Conservation (phyloP, 2,329 filamentous ascomycete species). For the Aciculosporium take region DNA sequence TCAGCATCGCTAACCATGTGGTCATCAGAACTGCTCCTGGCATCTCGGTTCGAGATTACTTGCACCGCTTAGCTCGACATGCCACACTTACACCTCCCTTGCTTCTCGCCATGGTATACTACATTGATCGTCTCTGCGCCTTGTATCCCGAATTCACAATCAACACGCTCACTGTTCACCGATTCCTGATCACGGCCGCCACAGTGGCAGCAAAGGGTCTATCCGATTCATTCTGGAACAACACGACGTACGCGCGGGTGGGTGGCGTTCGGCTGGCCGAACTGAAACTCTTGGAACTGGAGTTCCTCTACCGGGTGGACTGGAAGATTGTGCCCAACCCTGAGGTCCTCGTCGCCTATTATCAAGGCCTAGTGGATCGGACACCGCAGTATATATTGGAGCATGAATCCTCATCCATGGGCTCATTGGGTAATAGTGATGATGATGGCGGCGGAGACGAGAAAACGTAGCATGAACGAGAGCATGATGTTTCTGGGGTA, state of each 20-base stretch:
- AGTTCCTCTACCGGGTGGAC: conserved; percentile 82
- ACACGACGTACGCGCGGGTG: conserved; percentile 86
- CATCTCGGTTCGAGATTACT: conserved; percentile 88
- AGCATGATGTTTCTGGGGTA: background rate
- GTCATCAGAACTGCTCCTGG: conserved; percentile 48
- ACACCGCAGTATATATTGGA: conserved; percentile 42
- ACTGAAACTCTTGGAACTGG: conserved; percentile 78
- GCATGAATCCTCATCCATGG: conserved; percentile 16
- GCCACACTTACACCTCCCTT: conserved; percentile 87
- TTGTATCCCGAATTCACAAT: conserved; percentile 92
- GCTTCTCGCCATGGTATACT: conserved; percentile 97
- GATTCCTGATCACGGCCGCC: conserved; percentile 88
- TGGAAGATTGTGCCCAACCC: conserved; percentile 97
- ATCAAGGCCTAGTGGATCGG: conserved; percentile 66
- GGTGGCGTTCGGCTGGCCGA: conserved; percentile 85
- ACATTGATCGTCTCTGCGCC: conserved; percentile 87
- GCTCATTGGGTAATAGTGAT: background rate
- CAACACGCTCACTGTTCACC: conserved; percentile 89
- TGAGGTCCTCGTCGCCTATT: conserved; percentile 87
- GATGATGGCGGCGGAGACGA: conserved; percentile 17
- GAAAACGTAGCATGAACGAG: conserved; percentile 13
- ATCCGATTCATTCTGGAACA: conserved; percentile 97
- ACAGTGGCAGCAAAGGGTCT: conserved; percentile 93
- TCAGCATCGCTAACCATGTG: background rate
- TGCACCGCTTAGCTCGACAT: conserved; percentile 83